Conservation (phyloP, 179 eudicot species). For the Pouteria campechiana region DNA sequence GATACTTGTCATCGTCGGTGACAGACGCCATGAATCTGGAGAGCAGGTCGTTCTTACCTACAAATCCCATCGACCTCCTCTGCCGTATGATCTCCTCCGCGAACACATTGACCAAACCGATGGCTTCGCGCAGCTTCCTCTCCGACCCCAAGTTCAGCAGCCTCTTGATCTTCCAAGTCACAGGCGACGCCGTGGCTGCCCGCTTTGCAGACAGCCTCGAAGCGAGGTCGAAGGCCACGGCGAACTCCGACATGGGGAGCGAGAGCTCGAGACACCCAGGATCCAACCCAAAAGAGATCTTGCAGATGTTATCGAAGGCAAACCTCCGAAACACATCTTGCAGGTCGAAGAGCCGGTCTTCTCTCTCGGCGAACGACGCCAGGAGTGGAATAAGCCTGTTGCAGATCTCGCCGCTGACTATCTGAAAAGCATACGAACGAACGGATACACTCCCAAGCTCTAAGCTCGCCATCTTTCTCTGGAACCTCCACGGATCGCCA, state of each 20-base stretch:
- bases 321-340: slow-evolving; percentile 58
- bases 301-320: slow-evolving; percentile 50
- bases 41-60: slow-evolving; percentile 33
- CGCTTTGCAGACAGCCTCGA: slow-evolving; percentile 55
- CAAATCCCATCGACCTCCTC: slow-evolving; percentile 21
- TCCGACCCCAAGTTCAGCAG: slow-evolving; percentile 42
- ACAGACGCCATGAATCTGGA: slow-evolving; percentile 37
- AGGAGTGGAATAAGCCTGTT: slow-evolving; percentile 37
- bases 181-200: slow-evolving; percentile 41
- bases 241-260: slow-evolving; percentile 38
- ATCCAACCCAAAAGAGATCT: slow-evolving; percentile 62
- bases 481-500: slow-evolving; percentile 66
- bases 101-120: slow-evolving; percentile 23
- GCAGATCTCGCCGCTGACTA: slow-evolving; percentile 33
- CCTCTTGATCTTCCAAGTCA: slow-evolving; percentile 49
- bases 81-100: slow-evolving; percentile 47
- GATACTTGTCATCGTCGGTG: slow-evolving; percentile 19
- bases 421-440: slow-evolving; percentile 34
- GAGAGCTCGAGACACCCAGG: slow-evolving; percentile 26
- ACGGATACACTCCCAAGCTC: slow-evolving; percentile 51
- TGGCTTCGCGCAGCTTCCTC: slow-evolving; percentile 29
- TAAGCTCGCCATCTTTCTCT: slow-evolving; percentile 63
- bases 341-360: slow-evolving; percentile 15
- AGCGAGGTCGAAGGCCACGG: slow-evolving; percentile 42
- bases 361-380: slow-evolving; percentile 3